phyloP scores from a whole-genome alignment of 371 early-diverging fungal genomes.

The Smittium mucronatum region DNA sequence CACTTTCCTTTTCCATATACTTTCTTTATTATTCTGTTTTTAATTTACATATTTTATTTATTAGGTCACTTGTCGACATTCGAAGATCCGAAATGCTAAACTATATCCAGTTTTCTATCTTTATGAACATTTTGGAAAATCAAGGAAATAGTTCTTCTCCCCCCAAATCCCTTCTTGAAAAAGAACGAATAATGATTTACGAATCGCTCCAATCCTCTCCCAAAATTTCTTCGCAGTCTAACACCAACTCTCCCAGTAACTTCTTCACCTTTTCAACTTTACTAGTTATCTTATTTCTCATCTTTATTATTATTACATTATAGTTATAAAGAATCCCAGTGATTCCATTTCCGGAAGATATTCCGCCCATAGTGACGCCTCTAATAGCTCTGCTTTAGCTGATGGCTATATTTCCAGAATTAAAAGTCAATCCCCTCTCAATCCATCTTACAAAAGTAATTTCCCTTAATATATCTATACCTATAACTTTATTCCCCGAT shows the following conservation, averaged over 20 bases:
- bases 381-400: slow-evolving; percentile 4
- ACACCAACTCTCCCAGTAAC: no score
- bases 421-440: neutral
- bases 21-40: no score
- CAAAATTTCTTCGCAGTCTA: no score
- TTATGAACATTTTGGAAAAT: neutral
- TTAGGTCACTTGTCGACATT: neutral
- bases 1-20: no score
- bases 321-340: neutral
- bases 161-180: neutral
- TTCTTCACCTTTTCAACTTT: no score
- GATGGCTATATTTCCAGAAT: slow-evolving; percentile 8
- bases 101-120: neutral
- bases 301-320: neutral
- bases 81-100: neutral
- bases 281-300: neutral
- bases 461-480: neutral
- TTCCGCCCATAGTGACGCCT: neutral
- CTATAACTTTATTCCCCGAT: neutral
- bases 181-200: slow-evolving; percentile 4
- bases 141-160: neutral
- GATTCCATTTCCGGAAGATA: neutral
- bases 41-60: neutral
- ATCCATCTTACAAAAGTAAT: neutral
- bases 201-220: slow-evolving; percentile 4